Evolutionary conservation across 768 basidiomycete genomes (phyloP).

Genomic region (Boletus edulis): DNA sequence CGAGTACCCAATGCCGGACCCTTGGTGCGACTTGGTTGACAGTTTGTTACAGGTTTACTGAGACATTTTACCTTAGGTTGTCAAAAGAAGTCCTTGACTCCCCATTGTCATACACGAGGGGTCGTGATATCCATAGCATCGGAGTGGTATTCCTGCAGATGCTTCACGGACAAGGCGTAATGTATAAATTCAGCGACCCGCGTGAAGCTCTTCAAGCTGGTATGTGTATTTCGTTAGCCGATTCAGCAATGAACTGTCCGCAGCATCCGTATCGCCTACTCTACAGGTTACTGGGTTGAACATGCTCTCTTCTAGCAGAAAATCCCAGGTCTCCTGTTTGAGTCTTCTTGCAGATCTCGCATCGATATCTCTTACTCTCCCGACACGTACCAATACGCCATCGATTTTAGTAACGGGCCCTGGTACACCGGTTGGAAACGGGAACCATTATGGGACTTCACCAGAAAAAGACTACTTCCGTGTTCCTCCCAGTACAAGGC

Average conservation of each 20-base stretch:
- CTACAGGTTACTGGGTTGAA: slow-evolving; percentile 51
- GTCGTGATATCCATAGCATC: slow-evolving; percentile 79
- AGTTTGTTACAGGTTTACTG: not conserved
- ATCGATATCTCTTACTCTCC: slow-evolving; percentile 35
- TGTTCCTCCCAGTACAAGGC: slow-evolving; percentile 37
- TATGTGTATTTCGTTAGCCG: slow-evolving; percentile 24
- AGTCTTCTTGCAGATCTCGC: slow-evolving; percentile 58
- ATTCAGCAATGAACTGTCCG: not conserved
- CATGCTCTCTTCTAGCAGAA: slow-evolving; percentile 62
- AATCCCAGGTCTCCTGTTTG: slow-evolving; percentile 54
- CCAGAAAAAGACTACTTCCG: slow-evolving; percentile 69
- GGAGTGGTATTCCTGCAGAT: slow-evolving; percentile 83
- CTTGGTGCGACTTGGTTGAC: slow-evolving; percentile 18
- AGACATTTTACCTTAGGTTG: slow-evolving; percentile 44
- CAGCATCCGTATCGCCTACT: slow-evolving; percentile 53
- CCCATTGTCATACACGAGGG: slow-evolving; percentile 70
- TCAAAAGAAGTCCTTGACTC: slow-evolving; percentile 79
- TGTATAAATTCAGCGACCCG: slow-evolving; percentile 49
- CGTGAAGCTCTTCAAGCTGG: slow-evolving; percentile 57
- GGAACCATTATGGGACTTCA: slow-evolving; percentile 41
- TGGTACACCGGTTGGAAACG: slow-evolving; percentile 49
- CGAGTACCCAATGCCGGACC: slow-evolving; percentile 26
- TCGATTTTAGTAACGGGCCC: slow-evolving; percentile 27
- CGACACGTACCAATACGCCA: slow-evolving; percentile 13
- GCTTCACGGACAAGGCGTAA: slow-evolving; percentile 75